Conservation (phyloP, 2,329 filamentous ascomycete species). For the Claviceps paspali region DNA sequence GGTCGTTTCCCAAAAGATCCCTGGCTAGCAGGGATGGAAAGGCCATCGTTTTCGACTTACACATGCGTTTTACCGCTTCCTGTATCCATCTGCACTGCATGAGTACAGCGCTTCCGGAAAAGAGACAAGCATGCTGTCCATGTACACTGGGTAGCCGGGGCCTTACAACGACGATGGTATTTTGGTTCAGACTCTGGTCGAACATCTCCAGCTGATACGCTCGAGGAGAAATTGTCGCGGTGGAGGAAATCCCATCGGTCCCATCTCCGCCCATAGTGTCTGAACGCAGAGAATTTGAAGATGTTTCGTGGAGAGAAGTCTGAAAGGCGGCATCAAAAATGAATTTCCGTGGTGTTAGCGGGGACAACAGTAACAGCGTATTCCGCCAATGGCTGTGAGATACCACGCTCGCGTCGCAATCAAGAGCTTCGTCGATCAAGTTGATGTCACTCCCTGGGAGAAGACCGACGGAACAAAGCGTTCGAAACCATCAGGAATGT, state of each 20-base stretch:
- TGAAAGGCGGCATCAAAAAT: slow-evolving; percentile 7
- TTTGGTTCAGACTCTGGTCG: slow-evolving; percentile 48
- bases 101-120: background rate
- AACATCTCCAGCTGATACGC: slow-evolving; percentile 68
- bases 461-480: slow-evolving; percentile 1
- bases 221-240: slow-evolving; percentile 27
- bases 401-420: background rate
- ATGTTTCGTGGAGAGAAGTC: slow-evolving; percentile 1
- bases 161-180: slow-evolving; percentile 55
- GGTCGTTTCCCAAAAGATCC: background rate
- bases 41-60: slow-evolving; percentile 28
- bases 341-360: slow-evolving; percentile 8
- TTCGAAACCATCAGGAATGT: too few species aligned
- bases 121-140: background rate
- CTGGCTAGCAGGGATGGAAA: background rate
- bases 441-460: slow-evolving; percentile 5
- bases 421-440: slow-evolving; percentile 1
- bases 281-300: background rate
- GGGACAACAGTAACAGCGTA: background rate
- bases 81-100: slow-evolving; percentile 55
- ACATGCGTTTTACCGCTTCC: slow-evolving; percentile 67
- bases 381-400: background rate
- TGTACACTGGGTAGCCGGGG: background rate
- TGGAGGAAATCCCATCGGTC: slow-evolving; percentile 1
- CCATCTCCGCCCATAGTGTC: slow-evolving; percentile 2